A percentile compares a stretch with the other conserved stretches of the same genome.
Evolutionary conservation across 306 rosid genomes (phyloP).

Genomic region (Begonia peltatifolia): DNA sequence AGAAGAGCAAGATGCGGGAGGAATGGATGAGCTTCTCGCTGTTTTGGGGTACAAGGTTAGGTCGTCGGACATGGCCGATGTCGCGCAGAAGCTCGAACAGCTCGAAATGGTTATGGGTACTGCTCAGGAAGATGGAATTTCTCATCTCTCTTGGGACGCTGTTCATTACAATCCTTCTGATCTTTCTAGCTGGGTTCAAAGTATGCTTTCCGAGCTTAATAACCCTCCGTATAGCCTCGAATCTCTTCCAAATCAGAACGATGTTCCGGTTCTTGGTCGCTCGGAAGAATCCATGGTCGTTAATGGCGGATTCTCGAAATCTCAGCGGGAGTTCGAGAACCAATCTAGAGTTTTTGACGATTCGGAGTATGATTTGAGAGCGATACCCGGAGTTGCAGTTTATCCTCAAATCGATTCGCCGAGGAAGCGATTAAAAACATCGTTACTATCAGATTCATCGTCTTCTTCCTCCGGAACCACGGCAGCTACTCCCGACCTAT

Average conservation of each 20-base stretch:
- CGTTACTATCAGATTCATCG: not conserved
- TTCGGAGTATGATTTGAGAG: constrained; percentile 78
- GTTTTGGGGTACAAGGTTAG: constrained; percentile 70
- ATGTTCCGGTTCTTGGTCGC: constrained; percentile 12
- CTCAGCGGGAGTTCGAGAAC: constrained; percentile 7
- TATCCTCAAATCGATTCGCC: constrained; percentile 8
- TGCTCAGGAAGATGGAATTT: constrained; percentile 54
- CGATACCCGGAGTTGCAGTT: constrained; percentile 64
- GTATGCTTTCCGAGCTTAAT: constrained; percentile 57
- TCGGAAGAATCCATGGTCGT: constrained; percentile 9
- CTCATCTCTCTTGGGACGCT: constrained; percentile 43
- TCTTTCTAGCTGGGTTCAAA: constrained; percentile 70
- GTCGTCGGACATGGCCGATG: constrained; percentile 59
- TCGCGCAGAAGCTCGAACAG: constrained; percentile 67
- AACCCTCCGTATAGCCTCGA: constrained; percentile 13
- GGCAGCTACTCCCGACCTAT: constrained; percentile 17
- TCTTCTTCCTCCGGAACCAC: constrained; percentile 1
- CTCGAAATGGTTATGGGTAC: constrained; percentile 66
- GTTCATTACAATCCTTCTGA: constrained; percentile 76
- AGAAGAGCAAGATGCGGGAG: constrained; percentile 23
- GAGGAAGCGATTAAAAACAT: constrained; percentile 28
- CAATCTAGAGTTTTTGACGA: constrained; percentile 28
- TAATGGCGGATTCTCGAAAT: constrained; percentile 7
- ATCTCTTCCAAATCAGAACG: constrained; percentile 5
- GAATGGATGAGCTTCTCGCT: constrained; percentile 50